phyloP scores from a whole-genome alignment of 768 basidiomycete genomes.

The Boletus barrowsii region DNA sequence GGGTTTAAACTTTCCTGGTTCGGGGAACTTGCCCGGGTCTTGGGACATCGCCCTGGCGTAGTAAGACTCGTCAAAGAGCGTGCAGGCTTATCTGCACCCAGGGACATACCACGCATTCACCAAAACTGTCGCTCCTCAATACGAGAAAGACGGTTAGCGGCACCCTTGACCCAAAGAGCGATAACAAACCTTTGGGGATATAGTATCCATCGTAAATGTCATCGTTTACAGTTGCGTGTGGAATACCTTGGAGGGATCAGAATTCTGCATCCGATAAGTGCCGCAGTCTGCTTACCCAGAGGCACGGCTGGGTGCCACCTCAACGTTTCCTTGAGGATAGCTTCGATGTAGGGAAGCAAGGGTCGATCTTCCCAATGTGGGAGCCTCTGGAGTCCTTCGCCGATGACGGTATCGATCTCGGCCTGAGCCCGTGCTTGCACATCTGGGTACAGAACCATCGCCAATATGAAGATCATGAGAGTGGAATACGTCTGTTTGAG shows the following conservation, averaged over 20 bases:
- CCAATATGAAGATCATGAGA: constrained; percentile 20
- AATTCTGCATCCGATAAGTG: background rate
- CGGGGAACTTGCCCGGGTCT: constrained; percentile 36
- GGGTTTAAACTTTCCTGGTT: constrained; percentile 39
- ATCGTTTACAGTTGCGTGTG: constrained; percentile 35
- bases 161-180: background rate
- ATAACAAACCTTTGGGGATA: constrained; percentile 47
- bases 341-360: constrained; percentile 22
- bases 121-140: constrained; percentile 19
- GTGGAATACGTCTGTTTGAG: constrained; percentile 18
- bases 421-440: constrained; percentile 20
- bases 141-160: background rate
- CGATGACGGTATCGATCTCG: constrained; percentile 18
- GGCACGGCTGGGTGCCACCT: constrained; percentile 22
- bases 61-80: background rate
- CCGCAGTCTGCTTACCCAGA: constrained; percentile 4
- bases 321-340: constrained; percentile 22
- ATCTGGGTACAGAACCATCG: constrained; percentile 26
- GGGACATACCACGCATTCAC: constrained; percentile 18
- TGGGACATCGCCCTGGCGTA: constrained; percentile 32
- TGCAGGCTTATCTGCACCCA: background rate
- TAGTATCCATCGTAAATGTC: constrained; percentile 44
- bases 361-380: constrained; percentile 18
- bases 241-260: constrained; percentile 19
- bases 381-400: constrained; percentile 19